A percentile compares a stretch with the other conserved stretches of the same genome.
Conservation (phyloP, 306 rosid species). For the Sechiopsis laciniata region DNA sequence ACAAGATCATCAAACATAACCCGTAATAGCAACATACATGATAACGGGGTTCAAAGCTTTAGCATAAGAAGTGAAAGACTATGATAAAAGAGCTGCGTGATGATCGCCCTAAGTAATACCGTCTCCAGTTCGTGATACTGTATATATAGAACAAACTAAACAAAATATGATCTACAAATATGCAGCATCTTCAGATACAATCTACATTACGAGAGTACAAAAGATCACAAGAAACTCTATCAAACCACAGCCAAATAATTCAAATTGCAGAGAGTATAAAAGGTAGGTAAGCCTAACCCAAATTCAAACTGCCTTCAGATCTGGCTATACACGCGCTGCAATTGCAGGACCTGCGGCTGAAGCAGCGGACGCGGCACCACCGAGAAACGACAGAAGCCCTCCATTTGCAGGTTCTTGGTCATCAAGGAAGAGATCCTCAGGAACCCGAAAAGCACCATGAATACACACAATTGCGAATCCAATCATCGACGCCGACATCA, state of each 20-base stretch:
- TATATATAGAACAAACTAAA: background rate
- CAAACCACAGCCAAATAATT: slow-evolving; percentile 2
- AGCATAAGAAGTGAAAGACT: background rate
- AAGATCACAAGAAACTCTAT: slow-evolving; percentile 16
- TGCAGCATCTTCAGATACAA: slow-evolving; percentile 22
- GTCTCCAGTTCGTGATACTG: background rate
- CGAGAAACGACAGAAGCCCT: slow-evolving; percentile 83
- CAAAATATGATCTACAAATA: slow-evolving; percentile 16
- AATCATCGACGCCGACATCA: slow-evolving; percentile 66
- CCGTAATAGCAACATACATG: background rate
- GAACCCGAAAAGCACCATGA: slow-evolving; percentile 83
- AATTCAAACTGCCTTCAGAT: slow-evolving; percentile 43
- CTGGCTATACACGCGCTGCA: slow-evolving; percentile 47
- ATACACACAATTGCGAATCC: slow-evolving; percentile 63
- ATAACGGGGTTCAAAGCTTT: background rate
- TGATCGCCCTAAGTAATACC: slow-evolving; percentile 13
- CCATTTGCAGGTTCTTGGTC: slow-evolving; percentile 68
- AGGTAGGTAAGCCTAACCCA: slow-evolving; percentile 10
- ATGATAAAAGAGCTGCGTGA: slow-evolving; percentile 7
- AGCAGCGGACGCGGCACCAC: slow-evolving; percentile 65
- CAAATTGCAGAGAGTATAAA: slow-evolving; percentile 22
- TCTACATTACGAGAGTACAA: slow-evolving; percentile 23
- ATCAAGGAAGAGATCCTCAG: slow-evolving; percentile 87
- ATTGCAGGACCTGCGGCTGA: slow-evolving; percentile 48
- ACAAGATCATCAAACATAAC: background rate